Base-by-base conservation (phyloP, 2,329 filamentous ascomycete genomes). In the Rhinocladiella similis region DNA sequence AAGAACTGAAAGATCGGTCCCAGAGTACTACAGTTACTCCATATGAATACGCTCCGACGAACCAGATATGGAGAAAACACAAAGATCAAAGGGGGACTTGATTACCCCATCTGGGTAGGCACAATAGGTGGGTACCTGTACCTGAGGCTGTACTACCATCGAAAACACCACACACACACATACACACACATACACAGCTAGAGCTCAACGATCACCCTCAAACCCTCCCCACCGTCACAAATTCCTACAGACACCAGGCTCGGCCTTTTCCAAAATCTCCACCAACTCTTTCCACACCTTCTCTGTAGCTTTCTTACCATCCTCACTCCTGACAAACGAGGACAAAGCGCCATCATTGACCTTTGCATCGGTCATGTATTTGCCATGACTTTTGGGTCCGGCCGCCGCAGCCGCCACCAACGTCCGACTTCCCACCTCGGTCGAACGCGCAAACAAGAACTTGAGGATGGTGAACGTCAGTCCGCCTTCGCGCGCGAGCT, bases 351-450 rank as follows among this genome's bases (percentile, higher is more conserved):
- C 36, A 12, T 64, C 57, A 10, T 53, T 29, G 13, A 72, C 66
- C 52, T 63, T 20, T 7, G 68, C 56, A 67, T 78, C 69, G 1
- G 63, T 67, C 65, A 81, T 70, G 55, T 79, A 82, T 54, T 74
- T 60, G 5, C 81, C 80, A 57, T 81, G 75, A 1, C 70, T 70
- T 55, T 78, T 75, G 5, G 60, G 43, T 1, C 79, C 78, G 0
- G 66, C 68, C 1, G 64, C 59, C 0, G 69, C 73, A 1, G 69
- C 75, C 6, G 68, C 66, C 3, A 79, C 69, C 35, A 77, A 63
- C 6, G 74, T 79, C 12, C 80, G 71, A 54, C 72, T 75, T 1
- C 81, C 80, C 2, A 73, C 71, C 67, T 83, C 81, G 0, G 75
- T 73, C 0, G 72, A 71, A 18, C 79, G 70, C 1, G 73, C 78